These are phyloP conservation scores for Salix suchowensis DNA, from an alignment of 345 rosid species.

Conservation along the genomic window DNA sequence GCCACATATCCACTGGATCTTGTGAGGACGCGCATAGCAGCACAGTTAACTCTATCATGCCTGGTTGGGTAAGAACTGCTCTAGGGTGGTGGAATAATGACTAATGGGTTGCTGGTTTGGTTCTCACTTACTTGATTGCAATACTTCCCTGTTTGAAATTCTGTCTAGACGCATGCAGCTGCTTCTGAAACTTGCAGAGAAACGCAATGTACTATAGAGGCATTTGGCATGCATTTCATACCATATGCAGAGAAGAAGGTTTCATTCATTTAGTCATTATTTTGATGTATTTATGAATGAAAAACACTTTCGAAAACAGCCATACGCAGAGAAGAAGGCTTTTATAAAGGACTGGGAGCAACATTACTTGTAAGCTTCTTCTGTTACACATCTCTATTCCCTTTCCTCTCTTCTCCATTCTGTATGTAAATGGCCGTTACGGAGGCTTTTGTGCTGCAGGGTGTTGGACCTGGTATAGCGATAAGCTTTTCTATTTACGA, in stretches of 20 bases:
- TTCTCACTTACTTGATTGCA: not conserved
- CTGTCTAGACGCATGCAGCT: not conserved
- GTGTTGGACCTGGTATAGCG: slow-evolving; percentile 92
- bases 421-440: not conserved
- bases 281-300: too few relatives aligned
- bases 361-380: slow-evolving; percentile 61
- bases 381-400: not conserved
- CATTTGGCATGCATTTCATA: slow-evolving; percentile 67
- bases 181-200: slow-evolving; percentile 47
- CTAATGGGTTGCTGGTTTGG: not conserved
- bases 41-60: slow-evolving; percentile 56
- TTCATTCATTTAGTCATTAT: too few relatives aligned
- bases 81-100: not conserved
- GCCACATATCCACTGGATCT: slow-evolving; percentile 96
- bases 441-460: slow-evolving; percentile 35
- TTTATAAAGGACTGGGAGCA: slow-evolving; percentile 86
- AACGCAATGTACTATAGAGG: slow-evolving; percentile 74
- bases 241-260: slow-evolving; percentile 34
- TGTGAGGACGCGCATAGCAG: slow-evolving; percentile 92
- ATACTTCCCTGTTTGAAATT: slow-evolving; percentile 1
- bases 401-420: not conserved
- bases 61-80: slow-evolving; percentile 13
- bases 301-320: too few relatives aligned
- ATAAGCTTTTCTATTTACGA: slow-evolving; percentile 88
- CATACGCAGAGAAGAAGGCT: too few relatives aligned